Base-by-base conservation (phyloP, 2,329 filamentous ascomycete genomes). In the Sporothrix brunneoviolacea region DNA sequence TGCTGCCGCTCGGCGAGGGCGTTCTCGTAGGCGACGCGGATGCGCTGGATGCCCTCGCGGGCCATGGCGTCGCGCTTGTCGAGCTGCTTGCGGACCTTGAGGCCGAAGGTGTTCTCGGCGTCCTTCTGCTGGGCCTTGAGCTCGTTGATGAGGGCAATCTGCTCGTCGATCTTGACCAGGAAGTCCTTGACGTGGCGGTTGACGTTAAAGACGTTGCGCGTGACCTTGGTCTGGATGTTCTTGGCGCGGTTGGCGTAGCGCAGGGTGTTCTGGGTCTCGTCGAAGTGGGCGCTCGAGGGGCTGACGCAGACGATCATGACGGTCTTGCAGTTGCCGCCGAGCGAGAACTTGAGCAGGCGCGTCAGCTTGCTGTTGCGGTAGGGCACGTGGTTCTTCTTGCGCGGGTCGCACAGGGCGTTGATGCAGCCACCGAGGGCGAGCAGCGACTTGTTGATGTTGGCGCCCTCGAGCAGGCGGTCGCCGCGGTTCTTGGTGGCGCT, bases 241-340 rank as follows among this genome's bases (percentile, higher is more conserved):
- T 98, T 98, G 53, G 93, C 93, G 59, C 93, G 80, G 68, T 98
- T 97, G 44, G 93, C 93, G 63, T 98, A 98, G 60, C 94, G 87
- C 16, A 98, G 76, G 0, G 93, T 98, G 67, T 98, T 98, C 62
- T 98, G 93, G 0, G 91, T 96, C 70, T 98, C 93, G 66, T 98
- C 93, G 60, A 93, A 98, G 68, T 98, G 93, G 5, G 88, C 86
- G 62, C 93, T 97, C 1, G 90, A 96, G 2, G 93, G 93, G 59
- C 91, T 96, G 48, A 98, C 88, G 62, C 93, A 98, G 22, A 98
- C 93, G 66, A 98, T 97, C 93, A 98, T 98, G 65, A 98, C 93
- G 0, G 93, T 98, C 70, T 91, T 94, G 76, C 93, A 98, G 68
- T 98, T 98, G 3, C 93, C 93, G 27, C 93, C 93, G 0, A 98